These are phyloP conservation scores for Candida quercuum DNA, from an alignment of 805 yeast species.

Conservation along the genomic window DNA sequence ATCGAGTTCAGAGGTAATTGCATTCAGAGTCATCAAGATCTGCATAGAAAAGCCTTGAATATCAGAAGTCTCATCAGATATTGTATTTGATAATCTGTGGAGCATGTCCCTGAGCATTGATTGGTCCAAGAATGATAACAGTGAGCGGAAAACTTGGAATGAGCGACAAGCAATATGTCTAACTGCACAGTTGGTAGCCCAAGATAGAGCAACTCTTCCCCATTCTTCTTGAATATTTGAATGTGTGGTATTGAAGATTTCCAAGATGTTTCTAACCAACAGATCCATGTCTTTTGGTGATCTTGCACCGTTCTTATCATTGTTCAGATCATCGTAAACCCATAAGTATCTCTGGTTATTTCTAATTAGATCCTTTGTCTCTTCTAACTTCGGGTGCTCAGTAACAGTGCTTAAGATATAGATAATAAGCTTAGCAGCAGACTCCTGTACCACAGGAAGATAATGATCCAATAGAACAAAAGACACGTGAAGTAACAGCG, in stretches of 20 bases:
- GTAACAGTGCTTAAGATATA: slow-evolving; percentile 59
- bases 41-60: slow-evolving; percentile 98
- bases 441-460: slow-evolving; percentile 74
- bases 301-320: slow-evolving; percentile 71
- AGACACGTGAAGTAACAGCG: slow-evolving; percentile 72
- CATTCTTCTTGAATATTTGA: slow-evolving; percentile 69
- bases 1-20: slow-evolving; percentile 81
- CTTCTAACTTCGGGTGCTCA: slow-evolving; percentile 46
- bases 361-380: slow-evolving; percentile 53
- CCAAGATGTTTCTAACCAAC: slow-evolving; percentile 57
- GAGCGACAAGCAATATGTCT: slow-evolving; percentile 96
- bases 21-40: slow-evolving; percentile 91
- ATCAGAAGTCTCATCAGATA: slow-evolving; percentile 82
- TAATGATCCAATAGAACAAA: slow-evolving; percentile 87
- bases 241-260: slow-evolving; percentile 42
- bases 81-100: slow-evolving; percentile 86
- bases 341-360: slow-evolving; percentile 50
- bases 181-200: slow-evolving; percentile 98
- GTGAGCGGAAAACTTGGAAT: slow-evolving; percentile 84
- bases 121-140: slow-evolving; percentile 77
- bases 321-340: slow-evolving; percentile 82
- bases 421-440: slow-evolving; percentile 70
- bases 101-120: slow-evolving; percentile 90
- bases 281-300: slow-evolving; percentile 85
- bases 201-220: slow-evolving; percentile 75